Base-by-base conservation (phyloP, 2,329 filamentous ascomycete genomes). In the Penicillium sp. region DNA sequence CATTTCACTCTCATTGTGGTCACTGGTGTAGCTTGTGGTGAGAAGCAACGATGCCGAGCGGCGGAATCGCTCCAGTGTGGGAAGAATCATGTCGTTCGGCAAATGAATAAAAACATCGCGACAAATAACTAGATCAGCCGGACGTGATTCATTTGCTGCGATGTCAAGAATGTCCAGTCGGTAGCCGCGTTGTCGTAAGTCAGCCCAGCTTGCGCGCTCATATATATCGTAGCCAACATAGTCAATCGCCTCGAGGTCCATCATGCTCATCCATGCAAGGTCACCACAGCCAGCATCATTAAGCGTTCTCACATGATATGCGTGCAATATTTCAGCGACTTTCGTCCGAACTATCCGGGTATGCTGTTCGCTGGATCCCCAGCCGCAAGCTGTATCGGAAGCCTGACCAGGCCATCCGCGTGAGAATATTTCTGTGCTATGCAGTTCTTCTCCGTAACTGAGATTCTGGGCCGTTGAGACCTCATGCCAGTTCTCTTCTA, bases 81-180 rank as follows among this genome's bases (percentile, higher is more conserved):
- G 36, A 21, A 49, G 36, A 41, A 49, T 49, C 46, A 49, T 49
- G 27, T 49, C 38, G 36, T 49, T 49, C 22, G 46, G 46, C 24
- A 49, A 38, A 29, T 49, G 46, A 24, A 49, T 49, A 34, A 49
- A 49, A 41, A 49, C 46, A 49, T 49, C 46, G 41, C 46, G 46
- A 49, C 46, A 49, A 27, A 49, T 34, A 18, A 42, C 10, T 16
- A 49, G 46, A 40, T 49, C 46, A 40, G 46, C 46, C 24, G 22
- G 46, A 24, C 46, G 34, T 18, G 38, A 42, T 49, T 49, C 46
- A 22, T 40, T 49, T 31, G 36, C 29, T 42, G 46, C 31, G 36
- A 49, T 41, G 32, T 49, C 46, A 32, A 40, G 46, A 49, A 49
- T n/a, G 11, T 49, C 38, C 14, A 49, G 46, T 40, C 27, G 38